Conservation (phyloP, 1,284 basidiomycete genomes). For the Phellinidium pouzarii region DNA sequence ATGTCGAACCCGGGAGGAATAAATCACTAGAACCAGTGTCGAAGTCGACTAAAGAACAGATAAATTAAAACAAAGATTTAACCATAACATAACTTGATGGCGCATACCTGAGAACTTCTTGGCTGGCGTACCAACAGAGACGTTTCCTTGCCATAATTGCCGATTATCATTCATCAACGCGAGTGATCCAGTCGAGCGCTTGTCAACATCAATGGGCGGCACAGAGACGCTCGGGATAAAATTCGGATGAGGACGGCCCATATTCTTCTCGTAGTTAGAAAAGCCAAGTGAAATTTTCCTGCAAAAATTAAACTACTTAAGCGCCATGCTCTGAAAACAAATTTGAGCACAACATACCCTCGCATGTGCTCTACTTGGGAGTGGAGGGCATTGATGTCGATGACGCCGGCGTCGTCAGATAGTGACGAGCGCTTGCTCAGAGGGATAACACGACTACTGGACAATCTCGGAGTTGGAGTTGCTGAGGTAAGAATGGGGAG, state of each 20-base stretch:
- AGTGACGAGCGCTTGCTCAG: slow-evolving; percentile 7
- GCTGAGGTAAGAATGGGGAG: slow-evolving; percentile 15
- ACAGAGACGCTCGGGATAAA: slow-evolving; percentile 5
- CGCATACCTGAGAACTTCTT: slow-evolving; percentile 8
- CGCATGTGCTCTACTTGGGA: slow-evolving; percentile 8
- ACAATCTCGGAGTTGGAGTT: slow-evolving; percentile 3
- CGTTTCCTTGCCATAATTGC: slow-evolving; percentile 13
- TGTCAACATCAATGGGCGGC: no score
- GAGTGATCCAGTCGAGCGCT: slow-evolving; percentile 13
- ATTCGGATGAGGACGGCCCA: slow-evolving; percentile 12
- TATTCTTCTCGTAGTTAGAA: slow-evolving; percentile 17
- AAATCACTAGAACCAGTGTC: slow-evolving; percentile 23
- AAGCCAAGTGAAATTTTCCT: slow-evolving; percentile 17
- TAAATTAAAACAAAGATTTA: not conserved
- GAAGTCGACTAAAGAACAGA: slow-evolving; percentile 20
- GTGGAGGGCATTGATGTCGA: slow-evolving; percentile 8
- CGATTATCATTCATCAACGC: slow-evolving; percentile 7
- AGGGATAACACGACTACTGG: slow-evolving; percentile 20
- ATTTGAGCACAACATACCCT: slow-evolving; percentile 12
- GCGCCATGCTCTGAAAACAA: not conserved
- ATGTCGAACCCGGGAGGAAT: slow-evolving; percentile 20
- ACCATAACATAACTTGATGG: not conserved
- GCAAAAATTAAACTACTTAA: not conserved
- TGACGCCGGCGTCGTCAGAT: slow-evolving; percentile 13
- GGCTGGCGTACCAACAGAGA: slow-evolving; percentile 16